phyloP scores from a whole-genome alignment of 1,139 yeast species.

The Scheffersomyces insectosa region DNA sequence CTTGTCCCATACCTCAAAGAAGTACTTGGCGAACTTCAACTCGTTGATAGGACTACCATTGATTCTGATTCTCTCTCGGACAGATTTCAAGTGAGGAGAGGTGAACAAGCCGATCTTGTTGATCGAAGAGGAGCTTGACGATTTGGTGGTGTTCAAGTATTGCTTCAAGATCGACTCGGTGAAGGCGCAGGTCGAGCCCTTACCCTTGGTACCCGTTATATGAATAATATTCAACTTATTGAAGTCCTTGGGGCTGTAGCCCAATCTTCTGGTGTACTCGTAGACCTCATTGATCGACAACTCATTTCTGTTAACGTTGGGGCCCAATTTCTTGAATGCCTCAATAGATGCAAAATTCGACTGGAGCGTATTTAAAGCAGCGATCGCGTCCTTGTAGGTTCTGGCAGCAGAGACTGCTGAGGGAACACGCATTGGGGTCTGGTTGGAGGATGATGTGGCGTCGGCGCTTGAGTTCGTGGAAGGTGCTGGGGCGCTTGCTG shows the following conservation, averaged over 20 bases:
- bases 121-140: constrained; percentile 19
- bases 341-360: constrained; percentile 90
- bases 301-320: constrained; percentile 59
- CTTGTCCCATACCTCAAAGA: constrained; percentile 91
- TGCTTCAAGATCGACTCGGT: constrained; percentile 77
- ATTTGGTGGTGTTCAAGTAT: constrained; percentile 30
- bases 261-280: constrained; percentile 88
- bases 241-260: constrained; percentile 71
- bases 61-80: constrained; percentile 87
- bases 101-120: constrained; percentile 84
- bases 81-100: constrained; percentile 92
- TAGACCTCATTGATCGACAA: constrained; percentile 82
- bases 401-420: constrained; percentile 15
- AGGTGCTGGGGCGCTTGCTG: not conserved
- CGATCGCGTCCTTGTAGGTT: constrained; percentile 71
- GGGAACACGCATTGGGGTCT: constrained; percentile 16
- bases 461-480: constrained; percentile 1
- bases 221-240: constrained; percentile 79
- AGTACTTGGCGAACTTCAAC: constrained; percentile 78
- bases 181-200: constrained; percentile 97
- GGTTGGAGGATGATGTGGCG: not conserved
- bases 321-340: constrained; percentile 73
- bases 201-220: constrained; percentile 97
- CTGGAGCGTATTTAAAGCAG: constrained; percentile 82
- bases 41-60: constrained; percentile 85